Evolutionary conservation across 352 stramenopile species (phyloP).

Genomic region (Phytopythium mirpurense): DNA sequence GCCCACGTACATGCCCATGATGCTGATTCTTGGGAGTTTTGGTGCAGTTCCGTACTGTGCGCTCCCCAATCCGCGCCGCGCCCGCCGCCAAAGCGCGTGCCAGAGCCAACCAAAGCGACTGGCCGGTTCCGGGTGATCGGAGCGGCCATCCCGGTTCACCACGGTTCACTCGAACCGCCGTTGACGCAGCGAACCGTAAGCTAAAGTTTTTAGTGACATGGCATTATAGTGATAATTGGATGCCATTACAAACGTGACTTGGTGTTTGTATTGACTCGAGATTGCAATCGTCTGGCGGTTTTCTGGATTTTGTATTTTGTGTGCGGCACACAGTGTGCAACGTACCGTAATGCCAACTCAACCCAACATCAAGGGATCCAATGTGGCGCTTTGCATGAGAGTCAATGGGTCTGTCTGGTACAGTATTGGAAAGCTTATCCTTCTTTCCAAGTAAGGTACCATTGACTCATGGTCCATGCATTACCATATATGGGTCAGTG

Average conservation of each 20-base stretch:
- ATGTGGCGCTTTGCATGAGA: no score
- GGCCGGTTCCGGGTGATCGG: not conserved
- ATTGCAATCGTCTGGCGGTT: no score
- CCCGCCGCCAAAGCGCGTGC: slow-evolving; percentile 27
- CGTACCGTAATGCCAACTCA: no score
- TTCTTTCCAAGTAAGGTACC: no score
- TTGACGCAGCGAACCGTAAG: not conserved
- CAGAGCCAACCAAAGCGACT: slow-evolving; percentile 65
- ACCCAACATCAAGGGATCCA: no score
- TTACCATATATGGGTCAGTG: no score
- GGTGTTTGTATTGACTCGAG: not conserved
- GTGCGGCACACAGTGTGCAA: no score
- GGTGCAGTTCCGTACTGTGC: slow-evolving; percentile 85
- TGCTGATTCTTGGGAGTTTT: slow-evolving; percentile 68
- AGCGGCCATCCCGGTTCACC: not conserved
- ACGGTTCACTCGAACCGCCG: not conserved
- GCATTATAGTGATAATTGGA: not conserved
- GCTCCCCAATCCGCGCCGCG: slow-evolving; percentile 10
- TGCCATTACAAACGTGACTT: not conserved
- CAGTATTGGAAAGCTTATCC: no score
- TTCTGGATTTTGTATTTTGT: no score
- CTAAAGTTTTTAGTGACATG: not conserved
- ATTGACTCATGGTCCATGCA: no score
- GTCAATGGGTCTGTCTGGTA: no score
- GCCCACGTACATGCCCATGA: slow-evolving; percentile 82